phyloP scores from a whole-genome alignment of 208 protist genomes.

The Angomonas desouzai region DNA sequence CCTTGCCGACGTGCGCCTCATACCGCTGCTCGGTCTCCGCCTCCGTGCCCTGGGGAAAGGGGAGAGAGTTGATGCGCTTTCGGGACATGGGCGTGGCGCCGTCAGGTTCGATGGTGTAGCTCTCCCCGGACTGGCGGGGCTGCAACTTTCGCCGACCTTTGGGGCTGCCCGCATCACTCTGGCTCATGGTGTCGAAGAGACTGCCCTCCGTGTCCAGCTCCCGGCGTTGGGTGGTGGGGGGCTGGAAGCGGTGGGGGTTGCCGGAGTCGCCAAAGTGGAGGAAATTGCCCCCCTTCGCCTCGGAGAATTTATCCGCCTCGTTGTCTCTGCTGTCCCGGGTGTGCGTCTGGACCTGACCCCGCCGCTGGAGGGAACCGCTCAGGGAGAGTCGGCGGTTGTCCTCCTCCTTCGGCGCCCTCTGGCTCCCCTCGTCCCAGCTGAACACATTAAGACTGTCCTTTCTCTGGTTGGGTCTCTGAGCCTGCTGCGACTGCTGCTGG shows the following conservation, averaged over 20 bases:
- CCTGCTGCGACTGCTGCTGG: slow-evolving; percentile 4
- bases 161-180: background rate
- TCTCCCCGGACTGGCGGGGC: background rate
- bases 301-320: slow-evolving; percentile 40
- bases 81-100: slow-evolving; percentile 20
- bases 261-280: slow-evolving; percentile 62
- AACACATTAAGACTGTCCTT: slow-evolving; percentile 68
- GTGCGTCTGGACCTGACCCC: background rate
- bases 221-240: slow-evolving; percentile 6
- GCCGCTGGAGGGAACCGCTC: background rate
- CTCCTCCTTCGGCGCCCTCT: slow-evolving; percentile 9
- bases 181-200: slow-evolving; percentile 1
- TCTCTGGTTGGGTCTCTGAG: background rate
- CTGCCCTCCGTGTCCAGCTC: background rate
- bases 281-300: slow-evolving; percentile 46
- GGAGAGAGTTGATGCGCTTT: slow-evolving; percentile 22
- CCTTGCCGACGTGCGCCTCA: background rate
- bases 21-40: background rate
- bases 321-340: slow-evolving; percentile 23
- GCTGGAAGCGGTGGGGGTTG: slow-evolving; percentile 10
- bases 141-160: background rate
- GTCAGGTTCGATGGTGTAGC: background rate
- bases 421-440: slow-evolving; percentile 43
- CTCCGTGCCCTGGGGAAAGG: slow-evolving; percentile 19
- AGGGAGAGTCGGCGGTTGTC: background rate